phyloP scores from a whole-genome alignment of 352 stramenopile species.

The Phytopythium chamaehyphon region DNA sequence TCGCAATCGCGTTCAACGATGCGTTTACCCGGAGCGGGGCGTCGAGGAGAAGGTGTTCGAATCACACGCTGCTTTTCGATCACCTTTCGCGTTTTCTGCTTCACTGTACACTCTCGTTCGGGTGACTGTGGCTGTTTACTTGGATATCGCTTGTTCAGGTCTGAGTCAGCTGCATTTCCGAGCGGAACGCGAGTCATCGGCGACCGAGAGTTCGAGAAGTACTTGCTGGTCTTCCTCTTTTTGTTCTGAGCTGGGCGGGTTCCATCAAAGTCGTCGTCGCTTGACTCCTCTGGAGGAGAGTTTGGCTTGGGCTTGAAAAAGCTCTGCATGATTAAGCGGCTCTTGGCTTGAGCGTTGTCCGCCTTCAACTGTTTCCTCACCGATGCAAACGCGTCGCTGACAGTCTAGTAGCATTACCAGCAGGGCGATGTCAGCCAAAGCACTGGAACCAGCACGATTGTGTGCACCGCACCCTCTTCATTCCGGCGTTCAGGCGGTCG shows the following conservation, averaged over 20 bases:
- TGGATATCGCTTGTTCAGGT: not conserved
- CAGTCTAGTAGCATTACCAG: constrained; percentile 8
- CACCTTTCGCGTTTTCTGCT: not conserved
- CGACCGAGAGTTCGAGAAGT: not conserved
- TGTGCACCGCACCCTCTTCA: constrained; percentile 34
- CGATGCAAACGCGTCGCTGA: constrained; percentile 22
- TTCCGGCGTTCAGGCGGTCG: constrained; percentile 45
- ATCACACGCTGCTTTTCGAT: not conserved
- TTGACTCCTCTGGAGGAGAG: not conserved
- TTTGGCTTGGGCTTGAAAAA: constrained; percentile 14
- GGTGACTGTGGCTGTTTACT: not conserved
- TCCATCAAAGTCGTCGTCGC: constrained; percentile 1
- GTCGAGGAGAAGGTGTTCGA: not conserved
- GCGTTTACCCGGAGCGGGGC: too few species aligned
- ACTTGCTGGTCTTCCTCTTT: not conserved
- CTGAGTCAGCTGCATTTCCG: not conserved
- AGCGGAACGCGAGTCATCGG: not conserved
- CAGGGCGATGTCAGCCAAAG: not conserved
- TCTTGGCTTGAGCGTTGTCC: constrained; percentile 20
- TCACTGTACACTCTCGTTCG: not conserved
- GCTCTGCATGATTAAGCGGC: constrained; percentile 22
- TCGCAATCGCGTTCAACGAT: not conserved
- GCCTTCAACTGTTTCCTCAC: constrained; percentile 22
- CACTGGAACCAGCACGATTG: not conserved
- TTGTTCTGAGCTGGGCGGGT: not conserved